phyloP scores from a whole-genome alignment of 129 eudicot species.

The Escallonia rubra region DNA sequence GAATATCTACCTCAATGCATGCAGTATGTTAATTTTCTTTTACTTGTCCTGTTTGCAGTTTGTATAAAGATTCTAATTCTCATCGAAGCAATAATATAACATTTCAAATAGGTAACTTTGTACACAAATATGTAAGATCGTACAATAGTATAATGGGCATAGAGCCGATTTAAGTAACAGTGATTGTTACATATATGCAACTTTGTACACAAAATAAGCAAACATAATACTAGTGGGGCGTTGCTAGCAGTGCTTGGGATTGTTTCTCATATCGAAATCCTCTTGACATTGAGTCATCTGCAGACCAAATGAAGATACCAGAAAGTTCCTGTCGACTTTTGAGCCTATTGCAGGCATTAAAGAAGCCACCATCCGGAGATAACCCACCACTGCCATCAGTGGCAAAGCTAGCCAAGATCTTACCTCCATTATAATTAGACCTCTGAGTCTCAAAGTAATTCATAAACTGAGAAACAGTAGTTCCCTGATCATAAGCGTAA shows the following conservation, averaged over 20 bases:
- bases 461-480: conserved; percentile 47
- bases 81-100: too few species aligned
- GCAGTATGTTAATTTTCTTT: too few species aligned
- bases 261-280: conserved; percentile 43
- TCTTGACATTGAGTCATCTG: conserved; percentile 38
- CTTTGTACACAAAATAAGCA: not conserved
- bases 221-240: conserved; percentile 14
- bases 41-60: too few species aligned
- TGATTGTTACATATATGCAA: too few species aligned
- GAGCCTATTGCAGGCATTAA: conserved; percentile 33
- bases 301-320: conserved; percentile 54
- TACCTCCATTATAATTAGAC: conserved; percentile 35
- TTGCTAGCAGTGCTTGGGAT: conserved; percentile 35
- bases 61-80: too few species aligned
- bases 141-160: too few species aligned
- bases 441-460: conserved; percentile 28
- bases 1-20: too few species aligned
- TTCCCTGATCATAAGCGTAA: conserved; percentile 61
- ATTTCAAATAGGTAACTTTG: too few species aligned
- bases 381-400: conserved; percentile 42
- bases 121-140: too few species aligned
- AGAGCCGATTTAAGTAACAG: too few species aligned
- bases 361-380: conserved; percentile 30
- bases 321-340: conserved; percentile 24
- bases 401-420: conserved; percentile 32